Evolutionary conservation across 1,139 yeast species (phyloP).

Genomic region (Suhomyces ambrosiae): DNA sequence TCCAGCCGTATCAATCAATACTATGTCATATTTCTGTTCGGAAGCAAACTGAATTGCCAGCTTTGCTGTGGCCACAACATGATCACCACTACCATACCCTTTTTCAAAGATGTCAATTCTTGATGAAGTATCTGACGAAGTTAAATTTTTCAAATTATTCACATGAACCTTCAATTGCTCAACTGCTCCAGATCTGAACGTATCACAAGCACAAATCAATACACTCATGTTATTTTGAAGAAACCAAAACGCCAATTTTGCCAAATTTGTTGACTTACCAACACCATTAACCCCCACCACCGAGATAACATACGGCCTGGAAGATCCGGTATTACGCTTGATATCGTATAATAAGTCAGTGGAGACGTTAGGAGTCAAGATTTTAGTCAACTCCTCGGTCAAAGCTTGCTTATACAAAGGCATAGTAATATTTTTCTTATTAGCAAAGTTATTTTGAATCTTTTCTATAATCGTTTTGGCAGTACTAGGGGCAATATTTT

Average conservation of each 20-base stretch:
- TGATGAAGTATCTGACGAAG: conserved; percentile 45
- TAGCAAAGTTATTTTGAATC: conserved; percentile 33
- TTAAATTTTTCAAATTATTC: conserved; percentile 65
- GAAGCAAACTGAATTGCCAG: conserved; percentile 83
- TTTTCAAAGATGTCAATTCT: conserved; percentile 84
- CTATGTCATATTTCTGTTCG: conserved; percentile 69
- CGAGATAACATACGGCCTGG: conserved; percentile 84
- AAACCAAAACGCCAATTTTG: conserved; percentile 94
- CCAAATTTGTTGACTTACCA: conserved; percentile 93
- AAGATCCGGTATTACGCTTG: conserved; percentile 47
- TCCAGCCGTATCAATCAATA: conserved; percentile 95
- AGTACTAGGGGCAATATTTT: conserved; percentile 47
- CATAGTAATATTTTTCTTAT: conserved; percentile 33
- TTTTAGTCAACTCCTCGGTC: conserved; percentile 73
- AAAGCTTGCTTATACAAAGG: conserved; percentile 55
- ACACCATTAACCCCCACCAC: conserved; percentile 98
- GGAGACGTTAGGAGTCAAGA: conserved; percentile 90
- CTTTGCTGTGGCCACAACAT: conserved; percentile 91
- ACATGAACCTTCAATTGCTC: conserved; percentile 96
- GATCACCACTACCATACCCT: conserved; percentile 95
- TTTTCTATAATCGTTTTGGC: conserved; percentile 41
- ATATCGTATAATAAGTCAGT: conserved; percentile 86
- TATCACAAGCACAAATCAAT: conserved; percentile 94
- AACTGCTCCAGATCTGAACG: conserved; percentile 97
- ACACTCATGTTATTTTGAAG: conserved; percentile 86